Evolutionary conservation across 441 rosid genomes (phyloP), one percentile per base, ranked within the genome.

Genomic region (Aquilaria agallochum): DNA sequence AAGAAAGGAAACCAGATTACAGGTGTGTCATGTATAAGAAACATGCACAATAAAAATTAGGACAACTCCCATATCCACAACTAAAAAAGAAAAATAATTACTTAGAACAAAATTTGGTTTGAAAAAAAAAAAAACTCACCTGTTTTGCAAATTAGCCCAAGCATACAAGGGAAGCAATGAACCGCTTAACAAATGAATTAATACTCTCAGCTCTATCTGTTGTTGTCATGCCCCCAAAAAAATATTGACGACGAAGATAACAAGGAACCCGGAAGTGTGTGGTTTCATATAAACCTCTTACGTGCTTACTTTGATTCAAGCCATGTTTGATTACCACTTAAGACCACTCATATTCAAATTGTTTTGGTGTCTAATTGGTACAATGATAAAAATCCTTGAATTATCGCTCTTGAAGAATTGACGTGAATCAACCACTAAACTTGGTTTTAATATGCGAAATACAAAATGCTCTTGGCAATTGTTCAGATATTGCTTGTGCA

Each of bases 381-480:
- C 9, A 59, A 31, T 1, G 30, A 31, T 59, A 59, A 47, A 59
- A 59, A 11, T 59, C 52, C 0, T 14, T 58, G 6, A 5, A 58
- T 20, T 58, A 58, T 42, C 30, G 14, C 2, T 46, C 45, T 11
- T 51, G 51, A 58, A 58, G 61, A 58, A 44, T 27, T 10, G 61
- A 5, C 1, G 50, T 58, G 45, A 58, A 45, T 14, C 61, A 58
- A 9, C 61, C 62, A 30, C 52, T 59, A 46, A 59, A 59, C 13
- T 59, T 59, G 6, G 52, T 30, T 5, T 51, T 46, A 3, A 59
- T 59, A 34, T 59, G 62, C 53, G 51, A 59, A 3, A 59, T 45
- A 13, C 52, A 59, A 59, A 59, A 59, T 3, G 15, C 40, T 10
- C 5, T 3, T 34, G 40, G 40, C 4, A 34, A 34, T 6, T 34